These are phyloP conservation scores for Phialemoniopsis sp. DNA, from an alignment of 2,329 filamentous ascomycete species.

Conservation along the genomic window DNA sequence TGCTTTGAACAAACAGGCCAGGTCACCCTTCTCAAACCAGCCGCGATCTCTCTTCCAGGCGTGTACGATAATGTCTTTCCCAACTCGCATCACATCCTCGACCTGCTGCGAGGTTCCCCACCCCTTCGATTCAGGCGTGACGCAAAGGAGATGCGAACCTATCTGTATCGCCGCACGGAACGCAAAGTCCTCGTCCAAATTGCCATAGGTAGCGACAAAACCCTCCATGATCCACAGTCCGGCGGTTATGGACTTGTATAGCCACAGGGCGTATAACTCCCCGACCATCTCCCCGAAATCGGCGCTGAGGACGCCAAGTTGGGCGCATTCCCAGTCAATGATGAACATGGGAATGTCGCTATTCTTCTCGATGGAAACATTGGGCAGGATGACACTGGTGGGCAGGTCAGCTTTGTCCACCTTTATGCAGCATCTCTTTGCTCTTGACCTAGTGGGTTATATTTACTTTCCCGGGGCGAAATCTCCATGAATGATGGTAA, in stretches of 20 bases:
- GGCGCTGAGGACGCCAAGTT: slow-evolving; percentile 41
- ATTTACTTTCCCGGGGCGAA: slow-evolving; percentile 58
- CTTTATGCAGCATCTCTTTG: no score
- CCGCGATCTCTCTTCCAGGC: slow-evolving; percentile 45
- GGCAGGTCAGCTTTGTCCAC: no score
- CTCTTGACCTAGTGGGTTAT: no score
- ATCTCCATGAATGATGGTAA: slow-evolving; percentile 50
- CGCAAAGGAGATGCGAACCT: slow-evolving; percentile 51
- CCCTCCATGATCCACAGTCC: slow-evolving; percentile 48
- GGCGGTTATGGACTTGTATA: slow-evolving; percentile 47
- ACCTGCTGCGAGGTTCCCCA: slow-evolving; percentile 48
- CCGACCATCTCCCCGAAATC: slow-evolving; percentile 58
- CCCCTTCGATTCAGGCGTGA: slow-evolving; percentile 36
- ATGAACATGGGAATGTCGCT: no score
- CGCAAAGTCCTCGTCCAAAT: slow-evolving; percentile 38
- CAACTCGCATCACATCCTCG: slow-evolving; percentile 37
- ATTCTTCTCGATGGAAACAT: no score
- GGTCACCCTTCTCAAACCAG: slow-evolving; percentile 36
- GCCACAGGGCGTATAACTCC: slow-evolving; percentile 51
- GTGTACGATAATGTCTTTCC: slow-evolving; percentile 45
- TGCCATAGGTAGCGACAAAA: slow-evolving; percentile 44
- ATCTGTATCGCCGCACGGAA: slow-evolving; percentile 50
- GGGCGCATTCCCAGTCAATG: slow-evolving; percentile 46
- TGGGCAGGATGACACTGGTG: no score
- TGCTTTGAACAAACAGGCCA: slow-evolving; percentile 15